Percentiles rank a stretch among this genome's conserved stretches.
Evolutionary conservation across 148 eudicot species (phyloP).

Genomic region (Vaccinium macrocarpon): DNA sequence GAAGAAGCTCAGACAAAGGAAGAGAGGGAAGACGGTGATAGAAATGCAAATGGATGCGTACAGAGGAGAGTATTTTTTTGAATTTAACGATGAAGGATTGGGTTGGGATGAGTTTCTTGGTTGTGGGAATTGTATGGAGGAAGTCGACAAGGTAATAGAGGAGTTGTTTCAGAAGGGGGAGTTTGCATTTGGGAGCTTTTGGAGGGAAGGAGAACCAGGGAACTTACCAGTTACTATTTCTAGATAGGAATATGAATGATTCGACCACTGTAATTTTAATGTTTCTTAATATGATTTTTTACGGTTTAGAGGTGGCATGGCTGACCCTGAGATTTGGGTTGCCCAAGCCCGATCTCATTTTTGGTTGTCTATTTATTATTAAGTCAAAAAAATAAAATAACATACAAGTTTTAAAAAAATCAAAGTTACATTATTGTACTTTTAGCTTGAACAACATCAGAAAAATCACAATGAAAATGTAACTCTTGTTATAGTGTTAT

Average conservation of each 20-base stretch:
- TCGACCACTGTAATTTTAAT: not conserved
- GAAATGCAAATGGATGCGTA: constrained; percentile 3
- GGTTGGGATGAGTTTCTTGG: constrained; percentile 13
- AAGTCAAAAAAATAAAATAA: too few species aligned
- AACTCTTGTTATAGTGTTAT: too few species aligned
- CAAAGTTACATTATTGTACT: too few species aligned
- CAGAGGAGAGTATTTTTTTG: constrained; percentile 13
- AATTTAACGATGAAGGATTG: constrained; percentile 15
- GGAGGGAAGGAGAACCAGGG: constrained; percentile 45
- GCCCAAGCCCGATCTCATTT: constrained; percentile 15
- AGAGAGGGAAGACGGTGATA: constrained; percentile 15
- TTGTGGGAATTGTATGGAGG: constrained; percentile 41
- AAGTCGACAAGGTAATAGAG: constrained; percentile 67
- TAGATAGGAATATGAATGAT: constrained; percentile 27
- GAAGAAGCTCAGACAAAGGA: constrained; percentile 38
- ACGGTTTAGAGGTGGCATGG: too few species aligned
- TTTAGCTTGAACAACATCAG: too few species aligned
- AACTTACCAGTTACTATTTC: constrained; percentile 17
- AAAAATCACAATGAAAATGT: too few species aligned
- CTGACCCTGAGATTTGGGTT: not conserved
- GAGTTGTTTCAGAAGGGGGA: constrained; percentile 62
- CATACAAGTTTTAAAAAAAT: too few species aligned
- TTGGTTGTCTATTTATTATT: too few species aligned
- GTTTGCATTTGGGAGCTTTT: constrained; percentile 93
- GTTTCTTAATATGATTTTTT: constrained; percentile 33